Base-by-base conservation (phyloP, 1,284 basidiomycete species). In the Exsudoporus floridanus region DNA sequence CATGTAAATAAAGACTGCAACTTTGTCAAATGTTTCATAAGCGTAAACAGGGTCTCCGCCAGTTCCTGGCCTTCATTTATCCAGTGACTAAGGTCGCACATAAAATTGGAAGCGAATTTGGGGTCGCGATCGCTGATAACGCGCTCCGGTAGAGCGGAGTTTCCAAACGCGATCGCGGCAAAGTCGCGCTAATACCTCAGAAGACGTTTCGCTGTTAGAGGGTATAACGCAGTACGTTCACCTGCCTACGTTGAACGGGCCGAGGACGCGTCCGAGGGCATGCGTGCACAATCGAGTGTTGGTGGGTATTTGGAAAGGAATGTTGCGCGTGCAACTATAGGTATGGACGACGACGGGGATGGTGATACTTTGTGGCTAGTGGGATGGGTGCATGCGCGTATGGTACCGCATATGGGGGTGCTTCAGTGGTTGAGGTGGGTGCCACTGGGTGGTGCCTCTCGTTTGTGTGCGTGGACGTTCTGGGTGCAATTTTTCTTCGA, bases 341-440 rank as follows among this genome's bases (percentile, higher is more conserved):
- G 18, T 34, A 12, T 12, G n/a, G 27, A 25, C 6, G 7, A 27
- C 9, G 12, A 21, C 8, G 42, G 16, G 53, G 27, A 19, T 46
- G 28, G 37, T 45, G 23, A 57, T 73, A 7, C 56, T 59, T 1
- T 83, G 81, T n/a, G n/a, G n/a, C 23, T 5, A 23, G 81, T 52
- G 65, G 81, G 79, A 2, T 72, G 66, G 4, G 35, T 45, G 12
- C 62, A 73, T 19, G 71, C 76, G 16, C 68, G 79, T 1, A 70
- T 79, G 52, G 45, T 79, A 19, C 56, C 61, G 6, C 67, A 65
- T 10, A 33, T 57, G 14, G 53, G 50, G 3, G 50, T 57, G 19
- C 72, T 70, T 49, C 63, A 71, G 25, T 77, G 75, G 77, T 51
- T 74, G 38, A 65, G 77, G 74, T 75, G 35, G 21, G 53, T 21